Evolutionary conservation across 1,284 basidiomycete genomes (phyloP), one percentile per base, ranked within the genome.

Genomic region (Rhodotorula sp.): DNA sequence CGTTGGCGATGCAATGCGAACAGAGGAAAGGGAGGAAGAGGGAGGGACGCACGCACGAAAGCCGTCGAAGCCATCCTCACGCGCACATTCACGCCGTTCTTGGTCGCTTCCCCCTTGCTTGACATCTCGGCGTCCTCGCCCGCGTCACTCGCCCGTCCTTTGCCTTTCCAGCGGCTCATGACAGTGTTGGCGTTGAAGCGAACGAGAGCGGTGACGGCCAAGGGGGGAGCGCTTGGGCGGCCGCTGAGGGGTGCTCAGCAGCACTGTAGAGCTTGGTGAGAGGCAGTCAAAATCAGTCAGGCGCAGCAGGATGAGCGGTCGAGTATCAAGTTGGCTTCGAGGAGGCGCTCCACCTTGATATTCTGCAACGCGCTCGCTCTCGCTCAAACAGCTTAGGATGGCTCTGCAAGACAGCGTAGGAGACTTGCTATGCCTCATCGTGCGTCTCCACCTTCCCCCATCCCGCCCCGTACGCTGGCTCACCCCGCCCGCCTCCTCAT

Each of bases 371-470:
- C 37, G 40, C 56, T 57, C n/a, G 5, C 22, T 10, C 18, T 30
- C 62, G 11, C 15, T n/a, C 26, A 24, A 8, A 8, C 26, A 16
- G 48, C 63, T 26, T 8, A 28, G 15, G 44, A 65, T 28, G 53
- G 58, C 8, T 20, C 51, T 31, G 9, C 59, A 62, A 18, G 71
- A 37, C 37, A 57, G 31, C 37, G 31, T 40, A 26, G 44, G 70
- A 5, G 71, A 76, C 40, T 31, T 75, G 8, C 57, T 75, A 11
- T 75, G 74, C 40, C 53, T 75, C 7, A 63, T 75, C 20, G 73
- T 73, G 8, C 37, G 71, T 46, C 24, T n/a, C 3, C 1, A 24
- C 28, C 16, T 16, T 3, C n/a, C 24, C 24, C 10, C 6, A 34
- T 15, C 2, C 30, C 31, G 31, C 34, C 16, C 20, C 18, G 20